Conservation (phyloP, 768 basidiomycete genomes). For the Kwoniella dendrophila region DNA sequence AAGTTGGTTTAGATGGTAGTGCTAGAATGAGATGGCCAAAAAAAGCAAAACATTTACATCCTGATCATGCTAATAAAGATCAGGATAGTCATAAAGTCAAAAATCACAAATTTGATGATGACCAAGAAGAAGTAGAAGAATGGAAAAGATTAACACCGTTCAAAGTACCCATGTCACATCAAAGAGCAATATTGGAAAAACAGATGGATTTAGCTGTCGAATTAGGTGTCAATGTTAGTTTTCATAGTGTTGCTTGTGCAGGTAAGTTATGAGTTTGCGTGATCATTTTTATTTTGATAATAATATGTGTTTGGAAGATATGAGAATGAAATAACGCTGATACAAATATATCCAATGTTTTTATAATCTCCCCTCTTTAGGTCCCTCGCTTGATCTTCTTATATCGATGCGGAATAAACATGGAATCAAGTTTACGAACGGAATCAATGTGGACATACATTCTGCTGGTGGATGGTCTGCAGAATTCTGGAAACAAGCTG, state of each 20-base stretch:
- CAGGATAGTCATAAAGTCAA: conserved; percentile 58
- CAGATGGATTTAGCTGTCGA: conserved; percentile 86
- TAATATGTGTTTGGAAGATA: too few species aligned
- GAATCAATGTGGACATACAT: conserved; percentile 83
- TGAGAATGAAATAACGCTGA: background rate
- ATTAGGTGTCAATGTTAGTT: conserved; percentile 72
- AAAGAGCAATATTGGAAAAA: conserved; percentile 74
- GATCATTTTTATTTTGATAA: background rate
- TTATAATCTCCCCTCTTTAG: conserved; percentile 52
- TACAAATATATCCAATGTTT: background rate
- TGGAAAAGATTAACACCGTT: conserved; percentile 77
- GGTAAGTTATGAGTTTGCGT: conserved; percentile 21
- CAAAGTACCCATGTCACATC: conserved; percentile 76
- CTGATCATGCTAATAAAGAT: conserved; percentile 3
- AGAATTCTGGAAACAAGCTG: conserved; percentile 72
- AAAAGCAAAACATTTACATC: conserved; percentile 34
- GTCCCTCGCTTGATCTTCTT: conserved; percentile 69
- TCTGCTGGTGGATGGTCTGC: conserved; percentile 77
- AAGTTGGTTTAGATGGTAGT: conserved; percentile 84
- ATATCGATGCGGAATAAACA: conserved; percentile 65
- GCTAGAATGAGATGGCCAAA: conserved; percentile 46
- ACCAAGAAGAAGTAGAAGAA: conserved; percentile 70
- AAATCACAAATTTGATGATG: conserved; percentile 71
- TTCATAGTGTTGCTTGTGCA: conserved; percentile 62
- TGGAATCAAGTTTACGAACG: conserved; percentile 62